Percentiles rank a stretch among this genome's conserved stretches.
Evolutionary conservation across 2,329 filamentous ascomycete species (phyloP).

Genomic region (Fusarium sp.): DNA sequence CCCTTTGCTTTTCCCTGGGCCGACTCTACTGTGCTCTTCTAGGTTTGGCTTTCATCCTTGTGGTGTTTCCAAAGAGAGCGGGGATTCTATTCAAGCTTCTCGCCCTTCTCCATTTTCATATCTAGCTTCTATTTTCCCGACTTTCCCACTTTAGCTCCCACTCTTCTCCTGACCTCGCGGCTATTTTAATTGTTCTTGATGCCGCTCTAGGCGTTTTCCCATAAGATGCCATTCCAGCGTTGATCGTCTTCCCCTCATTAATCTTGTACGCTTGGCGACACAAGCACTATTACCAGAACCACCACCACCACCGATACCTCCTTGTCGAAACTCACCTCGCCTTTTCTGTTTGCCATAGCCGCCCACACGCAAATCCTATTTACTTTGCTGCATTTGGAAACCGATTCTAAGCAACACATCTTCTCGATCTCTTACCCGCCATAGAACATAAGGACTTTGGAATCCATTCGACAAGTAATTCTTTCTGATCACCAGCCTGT

Average conservation of each 20-base stretch:
- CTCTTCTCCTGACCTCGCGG: slow-evolving; percentile 13
- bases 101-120: slow-evolving; percentile 41
- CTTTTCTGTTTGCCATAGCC: slow-evolving; percentile 2
- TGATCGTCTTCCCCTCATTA: slow-evolving; percentile 19
- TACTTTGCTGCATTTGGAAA: background rate
- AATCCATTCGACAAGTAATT: slow-evolving; percentile 15
- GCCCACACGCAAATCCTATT: slow-evolving; percentile 4
- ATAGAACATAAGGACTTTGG: slow-evolving; percentile 1
- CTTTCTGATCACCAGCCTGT: slow-evolving; percentile 11
- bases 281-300: slow-evolving; percentile 1
- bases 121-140: slow-evolving; percentile 38
- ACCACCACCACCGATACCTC: slow-evolving; percentile 1
- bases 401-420: slow-evolving; percentile 1
- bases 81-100: slow-evolving; percentile 42
- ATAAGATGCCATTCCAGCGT: slow-evolving; percentile 1
- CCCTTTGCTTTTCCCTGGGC: slow-evolving; percentile 11
- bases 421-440: background rate
- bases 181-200: slow-evolving; percentile 19
- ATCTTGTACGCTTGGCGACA: slow-evolving; percentile 9
- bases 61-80: slow-evolving; percentile 39
- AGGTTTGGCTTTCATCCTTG: slow-evolving; percentile 24
- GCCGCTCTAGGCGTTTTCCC: slow-evolving; percentile 11
- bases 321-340: slow-evolving; percentile 7
- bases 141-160: slow-evolving; percentile 21
- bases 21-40: background rate